A percentile compares a stretch with the other conserved stretches of the same genome.
phyloP scores from a whole-genome alignment of 2,329 filamentous ascomycete genomes.

The Penicillium sp. region DNA sequence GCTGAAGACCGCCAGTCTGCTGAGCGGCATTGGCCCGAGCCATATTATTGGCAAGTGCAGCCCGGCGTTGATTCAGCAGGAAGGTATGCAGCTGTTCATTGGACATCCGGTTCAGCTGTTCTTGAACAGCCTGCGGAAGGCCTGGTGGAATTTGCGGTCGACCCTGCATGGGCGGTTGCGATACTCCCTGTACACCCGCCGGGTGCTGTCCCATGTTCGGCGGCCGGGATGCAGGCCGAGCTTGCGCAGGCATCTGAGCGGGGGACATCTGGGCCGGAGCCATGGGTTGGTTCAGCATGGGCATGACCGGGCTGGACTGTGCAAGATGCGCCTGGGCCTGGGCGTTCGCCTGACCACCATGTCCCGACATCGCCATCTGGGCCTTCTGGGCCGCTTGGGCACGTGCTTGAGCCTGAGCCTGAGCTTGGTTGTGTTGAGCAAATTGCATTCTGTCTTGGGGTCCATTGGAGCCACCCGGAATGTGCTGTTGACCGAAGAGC shows the following conservation, averaged over 20 bases:
- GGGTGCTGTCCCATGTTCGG: constrained; percentile 35
- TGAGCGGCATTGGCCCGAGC: constrained; percentile 32
- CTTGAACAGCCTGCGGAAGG: constrained; percentile 36
- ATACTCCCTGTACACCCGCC: constrained; percentile 24
- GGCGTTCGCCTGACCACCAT: constrained; percentile 44
- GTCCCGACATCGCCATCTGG: constrained; percentile 47
- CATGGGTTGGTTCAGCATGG: constrained; percentile 46
- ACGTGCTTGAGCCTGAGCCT: constrained; percentile 39
- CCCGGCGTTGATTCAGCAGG: constrained; percentile 36
- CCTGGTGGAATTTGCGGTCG: constrained; percentile 35
- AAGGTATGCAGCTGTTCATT: constrained; percentile 36
- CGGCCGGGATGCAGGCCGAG: constrained; percentile 35
- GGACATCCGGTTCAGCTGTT: constrained; percentile 36
- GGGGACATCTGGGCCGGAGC: constrained; percentile 41
- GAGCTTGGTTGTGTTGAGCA: constrained; percentile 32
- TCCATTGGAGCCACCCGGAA: constrained; percentile 43
- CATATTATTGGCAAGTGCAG: constrained; percentile 31
- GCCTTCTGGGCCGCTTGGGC: constrained; percentile 46
- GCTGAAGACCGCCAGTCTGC: constrained; percentile 31
- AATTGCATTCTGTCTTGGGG: constrained; percentile 44
- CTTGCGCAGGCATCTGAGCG: constrained; percentile 33
- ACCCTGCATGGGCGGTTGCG: constrained; percentile 33
- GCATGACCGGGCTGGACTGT: constrained; percentile 42
- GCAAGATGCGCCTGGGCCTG: constrained; percentile 40
- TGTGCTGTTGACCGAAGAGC: constrained; percentile 43